These are phyloP conservation scores for Psilocybe mexicana DNA, from an alignment of 1,284 basidiomycete genomes.

Conservation along the genomic window DNA sequence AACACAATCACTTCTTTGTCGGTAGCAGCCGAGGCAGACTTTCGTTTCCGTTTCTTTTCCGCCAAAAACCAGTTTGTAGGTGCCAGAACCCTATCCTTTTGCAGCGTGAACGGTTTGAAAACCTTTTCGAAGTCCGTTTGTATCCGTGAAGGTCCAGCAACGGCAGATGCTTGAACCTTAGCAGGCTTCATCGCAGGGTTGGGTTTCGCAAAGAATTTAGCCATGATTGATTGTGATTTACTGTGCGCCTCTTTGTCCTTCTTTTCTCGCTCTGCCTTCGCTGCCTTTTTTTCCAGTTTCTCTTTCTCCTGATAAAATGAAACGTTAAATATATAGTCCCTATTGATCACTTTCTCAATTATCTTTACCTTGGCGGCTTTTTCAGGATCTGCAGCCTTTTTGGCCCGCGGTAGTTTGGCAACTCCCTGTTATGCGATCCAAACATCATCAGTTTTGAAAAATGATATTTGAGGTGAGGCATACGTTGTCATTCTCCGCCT, in stretches of 20 bases:
- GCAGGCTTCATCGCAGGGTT: constrained; percentile 30
- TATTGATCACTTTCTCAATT: neutral
- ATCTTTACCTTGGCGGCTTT: constrained; percentile 57
- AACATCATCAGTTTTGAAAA: neutral
- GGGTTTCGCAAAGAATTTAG: constrained; percentile 71
- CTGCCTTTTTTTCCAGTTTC: constrained; percentile 61
- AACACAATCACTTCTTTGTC: constrained; percentile 54
- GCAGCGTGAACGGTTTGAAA: constrained; percentile 78
- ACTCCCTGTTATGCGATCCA: constrained; percentile 15
- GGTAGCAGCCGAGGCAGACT: constrained; percentile 17
- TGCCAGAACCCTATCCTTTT: constrained; percentile 70
- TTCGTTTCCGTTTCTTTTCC: constrained; percentile 30
- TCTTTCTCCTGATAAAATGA: constrained; percentile 56
- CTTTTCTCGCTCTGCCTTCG: constrained; percentile 66
- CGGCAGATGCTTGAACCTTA: constrained; percentile 26
- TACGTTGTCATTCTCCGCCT: constrained; percentile 40
- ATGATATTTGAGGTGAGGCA: neutral
- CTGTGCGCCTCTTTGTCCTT: constrained; percentile 67
- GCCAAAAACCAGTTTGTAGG: constrained; percentile 68
- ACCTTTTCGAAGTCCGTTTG: constrained; percentile 68
- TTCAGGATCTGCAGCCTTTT: constrained; percentile 57
- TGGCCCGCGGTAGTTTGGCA: constrained; percentile 38
- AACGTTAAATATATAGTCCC: neutral
- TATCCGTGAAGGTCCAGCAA: constrained; percentile 41
- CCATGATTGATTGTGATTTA: constrained; percentile 74